These are phyloP conservation scores for Tetracladium setigerum DNA, from an alignment of 495 filamentous ascomycete species.

Conservation along the genomic window DNA sequence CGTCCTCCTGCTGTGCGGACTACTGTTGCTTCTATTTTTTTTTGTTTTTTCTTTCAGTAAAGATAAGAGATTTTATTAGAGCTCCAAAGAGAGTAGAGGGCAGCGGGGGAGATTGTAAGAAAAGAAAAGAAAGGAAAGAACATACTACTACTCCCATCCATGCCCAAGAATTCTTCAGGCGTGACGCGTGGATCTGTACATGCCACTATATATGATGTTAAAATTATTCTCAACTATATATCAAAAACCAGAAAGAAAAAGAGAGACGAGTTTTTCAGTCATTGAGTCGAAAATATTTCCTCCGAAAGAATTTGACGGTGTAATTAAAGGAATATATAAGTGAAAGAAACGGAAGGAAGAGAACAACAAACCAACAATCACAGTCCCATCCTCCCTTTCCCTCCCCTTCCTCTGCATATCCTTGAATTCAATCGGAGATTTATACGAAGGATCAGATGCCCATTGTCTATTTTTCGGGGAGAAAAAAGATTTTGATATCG, in stretches of 20 bases:
- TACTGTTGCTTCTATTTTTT: conserved; percentile 13
- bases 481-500: neutral
- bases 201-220: conserved; percentile 2
- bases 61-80: neutral
- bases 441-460: conserved; percentile 8
- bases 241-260: no score
- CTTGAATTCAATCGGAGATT: conserved; percentile 9
- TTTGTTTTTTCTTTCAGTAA: neutral
- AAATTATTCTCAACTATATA: neutral
- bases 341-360: neutral
- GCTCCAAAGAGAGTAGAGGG: neutral
- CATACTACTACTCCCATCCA: conserved; percentile 11
- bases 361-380: conserved; percentile 14
- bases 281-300: no score
- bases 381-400: conserved; percentile 17
- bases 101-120: neutral
- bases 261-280: no score
- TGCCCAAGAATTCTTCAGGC: conserved; percentile 13
- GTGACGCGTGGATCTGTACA: conserved; percentile 17
- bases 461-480: conserved; percentile 10
- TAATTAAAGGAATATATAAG: neutral
- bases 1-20: conserved; percentile 16
- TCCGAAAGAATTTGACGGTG: no score
- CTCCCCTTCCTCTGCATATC: conserved; percentile 21
- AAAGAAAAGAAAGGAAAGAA: neutral